A percentile compares a stretch with the other conserved stretches of the same genome.
These are phyloP conservation scores for Pelargonium nanum DNA, from an alignment of 345 rosid species.

Conservation along the genomic window DNA sequence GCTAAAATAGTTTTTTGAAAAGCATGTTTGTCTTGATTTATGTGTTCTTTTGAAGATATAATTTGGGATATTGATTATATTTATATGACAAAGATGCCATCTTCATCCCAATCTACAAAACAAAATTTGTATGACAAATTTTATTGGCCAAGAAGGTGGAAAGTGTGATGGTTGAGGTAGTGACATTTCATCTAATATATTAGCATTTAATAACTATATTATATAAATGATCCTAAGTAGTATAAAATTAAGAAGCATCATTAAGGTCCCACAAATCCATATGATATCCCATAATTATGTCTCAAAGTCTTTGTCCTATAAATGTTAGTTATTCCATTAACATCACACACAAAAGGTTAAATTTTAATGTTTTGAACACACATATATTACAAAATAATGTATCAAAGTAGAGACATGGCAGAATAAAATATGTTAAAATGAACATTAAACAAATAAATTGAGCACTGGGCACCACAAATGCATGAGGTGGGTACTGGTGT, in stretches of 20 bases:
- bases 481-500: too few relatives aligned
- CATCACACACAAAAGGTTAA: neutral
- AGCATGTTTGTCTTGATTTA: too few relatives aligned
- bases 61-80: too few relatives aligned
- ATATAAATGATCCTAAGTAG: neutral
- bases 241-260: neutral
- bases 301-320: neutral
- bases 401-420: too few relatives aligned
- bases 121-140: too few relatives aligned
- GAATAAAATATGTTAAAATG: too few relatives aligned
- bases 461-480: too few relatives aligned
- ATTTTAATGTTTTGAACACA: neutral
- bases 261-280: neutral
- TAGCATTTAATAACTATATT: neutral
- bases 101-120: neutral
- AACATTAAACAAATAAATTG: too few relatives aligned
- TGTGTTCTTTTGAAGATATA: too few relatives aligned
- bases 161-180: neutral
- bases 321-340: neutral
- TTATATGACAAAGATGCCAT: neutral
- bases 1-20: too few relatives aligned
- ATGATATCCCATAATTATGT: too few relatives aligned
- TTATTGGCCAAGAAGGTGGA: neutral
- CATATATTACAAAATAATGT: too few relatives aligned
- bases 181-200: neutral